Base-by-base conservation (phyloP, 805 yeast species). In the Kuraishia borneana region DNA sequence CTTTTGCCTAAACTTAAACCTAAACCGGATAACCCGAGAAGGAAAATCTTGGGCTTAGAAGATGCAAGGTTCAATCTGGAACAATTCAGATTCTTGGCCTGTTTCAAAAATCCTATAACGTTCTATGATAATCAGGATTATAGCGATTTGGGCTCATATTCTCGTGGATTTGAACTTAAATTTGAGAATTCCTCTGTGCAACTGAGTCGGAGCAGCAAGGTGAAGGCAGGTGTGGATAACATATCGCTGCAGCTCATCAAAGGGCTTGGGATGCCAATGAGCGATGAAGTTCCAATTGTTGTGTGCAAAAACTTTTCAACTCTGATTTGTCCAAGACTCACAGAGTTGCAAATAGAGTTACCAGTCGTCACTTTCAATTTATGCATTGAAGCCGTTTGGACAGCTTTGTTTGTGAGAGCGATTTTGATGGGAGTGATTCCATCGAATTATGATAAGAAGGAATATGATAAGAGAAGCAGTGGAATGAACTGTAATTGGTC, bases 361-460 rank as follows among this genome's bases (percentile, higher is more conserved):
- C 60, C 61, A 3, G 13, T 48, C 6, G 31, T 56, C 8, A 57
- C 55, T 30, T 30, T 40, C 1, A 33, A 33, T 1, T 13, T 55
- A 3, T 50, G 58, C 3, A 46, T 50, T n/a, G 60, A 56, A 33
- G 46, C 44, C 4, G 28, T 54, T 14, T 56, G 61, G 61, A 40
- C 53, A 2, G 6, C 49, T 1, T 21, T 53, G 19, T 56, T 55
- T 42, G 44, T 54, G 3, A 39, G 38, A 27, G 36, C 46, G 2
- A 35, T 44, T 5, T 9, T 47, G 8, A 7, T 28, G 4, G 34
- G 43, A 3, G 36, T 36, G 16, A 14, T 44, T 10, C 48, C 49
- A 7, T 31, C 8, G 5, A 17, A 19, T 14, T 16, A 33, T 13
- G 9, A 16, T 9, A 35, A 26, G 30, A 28, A 25, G 25, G 17